These are phyloP conservation scores for Gonapodya prolifera DNA, from an alignment of 192 early-diverging fungal species.

Conservation along the genomic window DNA sequence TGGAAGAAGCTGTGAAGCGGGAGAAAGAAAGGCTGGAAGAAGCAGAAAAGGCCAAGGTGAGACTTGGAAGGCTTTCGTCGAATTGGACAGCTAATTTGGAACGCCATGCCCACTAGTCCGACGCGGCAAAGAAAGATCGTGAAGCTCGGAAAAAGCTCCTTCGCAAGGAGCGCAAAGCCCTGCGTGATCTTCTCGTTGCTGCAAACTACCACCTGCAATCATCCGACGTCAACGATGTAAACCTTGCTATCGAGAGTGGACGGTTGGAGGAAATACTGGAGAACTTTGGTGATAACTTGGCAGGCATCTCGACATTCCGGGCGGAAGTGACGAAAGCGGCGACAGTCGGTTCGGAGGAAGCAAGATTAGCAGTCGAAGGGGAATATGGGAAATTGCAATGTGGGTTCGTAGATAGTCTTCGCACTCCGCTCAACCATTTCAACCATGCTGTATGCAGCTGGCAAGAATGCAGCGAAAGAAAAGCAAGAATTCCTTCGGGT, in stretches of 20 bases:
- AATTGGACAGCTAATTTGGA: background rate
- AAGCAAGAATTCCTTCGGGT: background rate
- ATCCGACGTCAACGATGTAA: slow-evolving; percentile 9
- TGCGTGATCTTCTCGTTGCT: slow-evolving; percentile 63
- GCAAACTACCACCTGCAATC: slow-evolving; percentile 68
- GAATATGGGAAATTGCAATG: background rate
- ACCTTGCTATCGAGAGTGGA: background rate
- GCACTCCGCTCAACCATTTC: background rate
- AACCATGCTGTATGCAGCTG: background rate
- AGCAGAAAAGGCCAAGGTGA: slow-evolving; percentile 11
- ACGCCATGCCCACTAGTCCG: slow-evolving; percentile 19
- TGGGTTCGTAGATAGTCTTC: background rate
- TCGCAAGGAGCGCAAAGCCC: slow-evolving; percentile 82
- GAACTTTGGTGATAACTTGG: background rate
- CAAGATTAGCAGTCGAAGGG: background rate
- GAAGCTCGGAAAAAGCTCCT: slow-evolving; percentile 77
- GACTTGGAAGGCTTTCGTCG: background rate
- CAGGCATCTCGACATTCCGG: background rate
- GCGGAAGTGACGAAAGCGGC: background rate
- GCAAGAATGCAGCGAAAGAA: background rate
- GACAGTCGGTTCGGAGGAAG: background rate
- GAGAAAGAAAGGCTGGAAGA: slow-evolving; percentile 7
- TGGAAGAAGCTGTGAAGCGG: slow-evolving; percentile 26
- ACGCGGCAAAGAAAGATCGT: slow-evolving; percentile 65
- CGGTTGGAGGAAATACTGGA: background rate